Evolutionary conservation across 306 rosid species (phyloP), one percentile per base, ranked within the genome.

Genomic region (Ochetophila trinervis): DNA sequence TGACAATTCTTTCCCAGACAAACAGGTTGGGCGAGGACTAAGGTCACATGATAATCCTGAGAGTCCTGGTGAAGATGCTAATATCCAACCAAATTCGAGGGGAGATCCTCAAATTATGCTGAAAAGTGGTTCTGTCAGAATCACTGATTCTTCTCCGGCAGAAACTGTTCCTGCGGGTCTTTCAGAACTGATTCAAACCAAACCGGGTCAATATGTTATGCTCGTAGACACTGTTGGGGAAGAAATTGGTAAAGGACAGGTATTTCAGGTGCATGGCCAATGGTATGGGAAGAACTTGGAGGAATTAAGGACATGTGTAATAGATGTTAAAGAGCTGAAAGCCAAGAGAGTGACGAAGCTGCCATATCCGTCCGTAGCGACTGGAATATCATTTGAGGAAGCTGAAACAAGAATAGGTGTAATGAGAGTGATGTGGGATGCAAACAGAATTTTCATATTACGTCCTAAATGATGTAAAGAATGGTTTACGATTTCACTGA

Each of bases 391-490:
- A 7, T 91, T 88, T 79, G 80, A 82, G 17, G 97, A 88, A 59
- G 90, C 96, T 68, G 88, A 81, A 71, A 51, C 65, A 27, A 86
- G 80, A 78, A 61, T 84, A 2, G 96, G 96, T 57, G 81, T 85
- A 45, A 85, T 85, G 90, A 74, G 95, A 79, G 91, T 88, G 58
- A 66, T 88, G 64, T 91, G 97, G 97, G 88, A 84, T 83, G 69
- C 79, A 4, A 85, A 67, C 73, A 83, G 78, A 86, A 53, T 79
- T 47, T 75, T 67, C 51, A 56, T 34, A 10, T 36, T 76, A 77
- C 75, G 70, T 74, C 68, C 86, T 20, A 60, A 79, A 57, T 53
- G 76, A 47, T n/a, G 62, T 21, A 42, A 21, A 36, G 14, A 16
- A 32, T 24, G 32, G 22, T 57, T 22, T 9, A 64, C 12, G 52